Conservation (phyloP, 1,284 basidiomycete genomes). For the Moesziomyces antarcticus region DNA sequence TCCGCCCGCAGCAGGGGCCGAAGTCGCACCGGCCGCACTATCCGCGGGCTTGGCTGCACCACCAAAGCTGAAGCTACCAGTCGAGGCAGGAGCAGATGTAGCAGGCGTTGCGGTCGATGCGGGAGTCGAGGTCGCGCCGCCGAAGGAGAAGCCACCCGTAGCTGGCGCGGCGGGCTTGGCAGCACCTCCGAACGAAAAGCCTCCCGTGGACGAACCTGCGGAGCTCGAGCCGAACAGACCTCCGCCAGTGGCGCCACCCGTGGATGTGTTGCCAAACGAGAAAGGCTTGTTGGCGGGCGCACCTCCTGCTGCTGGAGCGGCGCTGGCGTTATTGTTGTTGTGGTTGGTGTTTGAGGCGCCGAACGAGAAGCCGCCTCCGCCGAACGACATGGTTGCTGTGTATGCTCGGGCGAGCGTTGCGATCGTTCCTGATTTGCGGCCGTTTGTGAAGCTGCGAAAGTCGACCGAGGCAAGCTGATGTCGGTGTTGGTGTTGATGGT, state of each 20-base stretch:
- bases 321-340: conserved; percentile 27
- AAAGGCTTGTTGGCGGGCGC: conserved; percentile 36
- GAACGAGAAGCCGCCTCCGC: conserved; percentile 52
- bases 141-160: conserved; percentile 51
- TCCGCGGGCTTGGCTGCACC: conserved; percentile 24
- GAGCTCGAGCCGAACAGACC: conserved; percentile 32
- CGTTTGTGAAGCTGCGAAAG: background rate
- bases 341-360: conserved; percentile 32
- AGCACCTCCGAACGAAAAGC: conserved; percentile 48
- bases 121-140: conserved; percentile 24
- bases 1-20: conserved; percentile 36
- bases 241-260: conserved; percentile 11
- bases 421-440: background rate
- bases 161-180: conserved; percentile 39
- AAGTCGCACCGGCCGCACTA: conserved; percentile 22
- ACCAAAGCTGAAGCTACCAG: conserved; percentile 43
- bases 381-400: conserved; percentile 42
- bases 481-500: background rate
- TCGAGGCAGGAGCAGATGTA: conserved; percentile 14
- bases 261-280: conserved; percentile 29
- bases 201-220: conserved; percentile 9
- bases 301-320: conserved; percentile 5
- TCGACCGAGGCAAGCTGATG: conserved; percentile 1
- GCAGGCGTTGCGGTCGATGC: conserved; percentile 45
- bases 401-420: background rate